phyloP scores from a whole-genome alignment of 2,329 filamentous ascomycete genomes.

The Knoxdaviesia capensis region DNA sequence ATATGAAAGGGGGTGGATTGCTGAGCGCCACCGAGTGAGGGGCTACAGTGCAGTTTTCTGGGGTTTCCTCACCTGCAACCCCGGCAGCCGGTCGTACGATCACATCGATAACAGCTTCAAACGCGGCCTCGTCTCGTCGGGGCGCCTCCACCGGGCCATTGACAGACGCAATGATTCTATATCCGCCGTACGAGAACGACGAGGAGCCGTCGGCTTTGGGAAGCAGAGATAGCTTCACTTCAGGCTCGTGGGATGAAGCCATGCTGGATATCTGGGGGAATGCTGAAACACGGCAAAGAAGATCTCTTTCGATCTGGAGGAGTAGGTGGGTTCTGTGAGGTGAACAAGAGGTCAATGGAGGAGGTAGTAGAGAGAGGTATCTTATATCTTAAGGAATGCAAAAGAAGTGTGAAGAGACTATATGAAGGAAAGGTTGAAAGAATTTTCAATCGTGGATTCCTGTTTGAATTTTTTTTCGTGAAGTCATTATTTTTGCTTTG shows the following conservation, averaged over 20 bases:
- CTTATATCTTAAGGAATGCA: too few species aligned
- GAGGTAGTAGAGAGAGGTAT: too few species aligned
- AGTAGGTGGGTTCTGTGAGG: too few species aligned
- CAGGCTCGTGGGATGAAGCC: slow-evolving; percentile 12
- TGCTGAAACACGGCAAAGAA: too few species aligned
- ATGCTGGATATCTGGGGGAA: too few species aligned
- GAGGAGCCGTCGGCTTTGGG: slow-evolving; percentile 63
- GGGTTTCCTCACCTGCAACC: slow-evolving; percentile 43
- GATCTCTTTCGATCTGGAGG: too few species aligned
- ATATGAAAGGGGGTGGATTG: not conserved
- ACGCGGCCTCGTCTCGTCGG: slow-evolving; percentile 74
- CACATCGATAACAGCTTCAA: slow-evolving; percentile 80
- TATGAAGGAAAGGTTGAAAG: not conserved
- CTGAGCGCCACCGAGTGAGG: too few species aligned
- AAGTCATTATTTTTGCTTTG: too few species aligned
- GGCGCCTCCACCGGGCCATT: slow-evolving; percentile 87
- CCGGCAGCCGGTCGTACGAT: slow-evolving; percentile 72
- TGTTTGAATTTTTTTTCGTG: too few species aligned
- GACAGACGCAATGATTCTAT: slow-evolving; percentile 65
- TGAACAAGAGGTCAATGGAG: too few species aligned
- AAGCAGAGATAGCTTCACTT: slow-evolving; percentile 35
- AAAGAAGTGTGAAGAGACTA: not conserved
- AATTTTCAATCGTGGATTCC: not conserved
- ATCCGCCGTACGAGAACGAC: slow-evolving; percentile 54
- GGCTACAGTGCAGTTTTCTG: not conserved